A percentile compares a stretch with the other conserved stretches of the same genome.
Evolutionary conservation across 2,329 filamentous ascomycete genomes (phyloP).

Genomic region (Sporothrix phasma): DNA sequence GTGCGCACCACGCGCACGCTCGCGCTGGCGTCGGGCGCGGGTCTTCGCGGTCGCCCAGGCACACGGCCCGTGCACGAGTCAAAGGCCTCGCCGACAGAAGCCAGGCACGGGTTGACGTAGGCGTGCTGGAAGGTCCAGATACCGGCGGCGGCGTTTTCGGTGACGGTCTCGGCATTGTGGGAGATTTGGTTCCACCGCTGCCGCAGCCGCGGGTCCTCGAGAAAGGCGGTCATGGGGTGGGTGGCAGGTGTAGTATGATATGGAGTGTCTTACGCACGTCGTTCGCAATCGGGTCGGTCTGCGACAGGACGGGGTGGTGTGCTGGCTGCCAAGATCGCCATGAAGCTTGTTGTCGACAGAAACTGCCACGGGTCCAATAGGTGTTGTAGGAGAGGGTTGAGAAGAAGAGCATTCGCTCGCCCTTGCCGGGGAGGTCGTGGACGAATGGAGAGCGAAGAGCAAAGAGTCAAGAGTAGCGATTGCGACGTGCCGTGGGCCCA

Average conservation of each 20-base stretch:
- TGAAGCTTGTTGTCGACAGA: not conserved
- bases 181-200: constrained; percentile 84
- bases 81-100: constrained; percentile 54
- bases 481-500: not conserved
- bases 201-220: constrained; percentile 78
- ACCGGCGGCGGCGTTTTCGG: constrained; percentile 80
- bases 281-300: not conserved
- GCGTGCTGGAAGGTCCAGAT: constrained; percentile 82
- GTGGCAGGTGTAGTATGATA: too few relatives aligned
- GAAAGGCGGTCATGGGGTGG: constrained; percentile 41
- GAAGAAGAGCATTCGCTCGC: too few relatives aligned
- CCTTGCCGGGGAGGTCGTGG: too few relatives aligned
- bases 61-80: constrained; percentile 63
- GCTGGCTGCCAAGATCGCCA: not conserved
- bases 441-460: not conserved
- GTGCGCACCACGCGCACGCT: constrained; percentile 45
- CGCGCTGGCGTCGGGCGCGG: constrained; percentile 56
- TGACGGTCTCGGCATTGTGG: constrained; percentile 78
- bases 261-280: not conserved
- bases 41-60: constrained; percentile 63
- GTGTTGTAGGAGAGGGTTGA: not conserved
- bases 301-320: not conserved
- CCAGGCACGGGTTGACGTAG: constrained; percentile 75
- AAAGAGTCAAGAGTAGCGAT: too few relatives aligned
- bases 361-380: not conserved